A percentile compares a stretch with the other conserved stretches of the same genome.
These are phyloP conservation scores for Sporothrix schenckii DNA, from an alignment of 2,329 filamentous ascomycete genomes.

Conservation along the genomic window DNA sequence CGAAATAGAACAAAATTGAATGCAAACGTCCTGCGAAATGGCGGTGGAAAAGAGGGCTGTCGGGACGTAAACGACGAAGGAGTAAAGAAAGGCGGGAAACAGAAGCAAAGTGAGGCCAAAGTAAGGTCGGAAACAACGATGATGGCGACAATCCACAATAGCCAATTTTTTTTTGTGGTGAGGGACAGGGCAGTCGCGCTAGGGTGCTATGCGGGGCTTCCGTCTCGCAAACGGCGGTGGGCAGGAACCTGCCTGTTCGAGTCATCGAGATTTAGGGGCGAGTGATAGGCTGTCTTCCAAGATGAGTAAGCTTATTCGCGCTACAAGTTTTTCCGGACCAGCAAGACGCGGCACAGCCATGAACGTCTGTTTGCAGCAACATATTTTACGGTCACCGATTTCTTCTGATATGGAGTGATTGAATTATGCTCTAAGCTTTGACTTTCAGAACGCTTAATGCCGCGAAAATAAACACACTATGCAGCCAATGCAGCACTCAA, in stretches of 20 bases:
- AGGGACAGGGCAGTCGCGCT: constrained; percentile 34
- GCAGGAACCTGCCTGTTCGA: constrained; percentile 10
- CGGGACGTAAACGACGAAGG: neutral
- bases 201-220: constrained; percentile 35
- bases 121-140: constrained; percentile 24
- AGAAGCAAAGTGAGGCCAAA: constrained; percentile 12
- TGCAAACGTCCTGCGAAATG: neutral
- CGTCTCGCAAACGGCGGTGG: constrained; percentile 16
- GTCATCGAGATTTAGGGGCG: constrained; percentile 32
- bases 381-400: too few relatives aligned
- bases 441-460: too few relatives aligned
- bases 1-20: neutral
- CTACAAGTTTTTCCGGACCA: constrained; percentile 28
- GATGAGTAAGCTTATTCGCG: neutral
- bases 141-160: constrained; percentile 33
- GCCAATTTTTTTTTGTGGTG: constrained; percentile 33
- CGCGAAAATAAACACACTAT: neutral
- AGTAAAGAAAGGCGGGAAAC: constrained; percentile 15
- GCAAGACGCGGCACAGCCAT: neutral
- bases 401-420: neutral
- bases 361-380: too few relatives aligned
- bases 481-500: neutral
- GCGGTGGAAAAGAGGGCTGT: neutral
- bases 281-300: constrained; percentile 32
- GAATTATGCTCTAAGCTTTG: too few relatives aligned